Conservation (phyloP, 345 rosid species). For the Trapa incisa region DNA sequence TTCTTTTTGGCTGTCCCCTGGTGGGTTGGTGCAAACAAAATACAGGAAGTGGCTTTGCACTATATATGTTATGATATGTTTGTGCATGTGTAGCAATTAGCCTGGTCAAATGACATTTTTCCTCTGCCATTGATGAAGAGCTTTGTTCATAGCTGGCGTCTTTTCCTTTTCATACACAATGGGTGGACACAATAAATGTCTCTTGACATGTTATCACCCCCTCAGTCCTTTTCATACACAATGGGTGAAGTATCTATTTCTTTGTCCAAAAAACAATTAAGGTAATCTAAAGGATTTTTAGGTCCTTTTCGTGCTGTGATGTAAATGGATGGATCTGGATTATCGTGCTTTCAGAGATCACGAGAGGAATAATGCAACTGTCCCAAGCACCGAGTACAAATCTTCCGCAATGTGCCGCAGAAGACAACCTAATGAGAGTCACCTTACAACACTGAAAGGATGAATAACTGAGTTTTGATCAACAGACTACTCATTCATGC, state of each 20-base stretch:
- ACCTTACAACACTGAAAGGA: background rate
- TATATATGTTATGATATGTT: background rate
- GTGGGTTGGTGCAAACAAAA: background rate
- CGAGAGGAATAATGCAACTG: background rate
- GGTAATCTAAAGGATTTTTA: background rate
- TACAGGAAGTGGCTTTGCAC: background rate
- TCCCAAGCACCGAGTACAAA: background rate
- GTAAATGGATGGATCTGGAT: too few species aligned
- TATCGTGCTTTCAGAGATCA: background rate
- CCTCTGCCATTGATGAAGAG: conserved; percentile 14
- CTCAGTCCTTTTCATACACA: background rate
- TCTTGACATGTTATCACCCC: background rate
- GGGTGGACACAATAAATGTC: background rate
- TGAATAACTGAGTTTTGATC: background rate
- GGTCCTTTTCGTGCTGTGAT: too few species aligned
- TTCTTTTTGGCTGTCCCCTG: background rate
- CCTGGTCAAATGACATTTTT: background rate
- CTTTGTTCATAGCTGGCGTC: background rate
- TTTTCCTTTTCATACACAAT: background rate
- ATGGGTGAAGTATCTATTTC: background rate
- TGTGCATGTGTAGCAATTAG: conserved; percentile 36
- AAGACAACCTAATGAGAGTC: background rate
- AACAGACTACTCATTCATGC: background rate
- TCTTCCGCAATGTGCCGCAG: background rate
- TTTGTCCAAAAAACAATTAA: background rate